phyloP scores from a whole-genome alignment of 1,284 basidiomycete species.

The Puccinia polysora region DNA sequence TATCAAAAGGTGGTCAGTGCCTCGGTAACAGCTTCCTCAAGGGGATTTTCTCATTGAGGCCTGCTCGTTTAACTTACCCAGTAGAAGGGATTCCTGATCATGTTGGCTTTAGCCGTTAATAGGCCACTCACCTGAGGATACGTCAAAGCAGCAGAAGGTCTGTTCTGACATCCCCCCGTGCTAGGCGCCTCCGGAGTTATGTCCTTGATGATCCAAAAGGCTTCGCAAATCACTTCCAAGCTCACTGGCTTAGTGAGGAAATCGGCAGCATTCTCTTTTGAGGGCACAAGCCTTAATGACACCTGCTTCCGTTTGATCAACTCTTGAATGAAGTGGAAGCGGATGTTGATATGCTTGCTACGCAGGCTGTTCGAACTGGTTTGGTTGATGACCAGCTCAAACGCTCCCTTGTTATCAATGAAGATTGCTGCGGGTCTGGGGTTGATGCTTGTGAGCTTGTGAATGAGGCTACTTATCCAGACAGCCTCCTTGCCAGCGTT shows the following conservation, averaged over 20 bases:
- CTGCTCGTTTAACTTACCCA: no score
- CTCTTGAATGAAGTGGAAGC: neutral
- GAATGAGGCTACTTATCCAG: neutral
- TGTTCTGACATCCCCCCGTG: no score
- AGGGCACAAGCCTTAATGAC: neutral
- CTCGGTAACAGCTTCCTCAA: no score
- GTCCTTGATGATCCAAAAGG: no score
- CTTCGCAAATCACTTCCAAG: no score
- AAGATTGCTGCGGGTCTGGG: neutral
- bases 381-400: neutral
- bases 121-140: no score
- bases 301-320: neutral
- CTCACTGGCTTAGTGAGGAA: neutral
- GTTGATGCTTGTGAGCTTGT: neutral
- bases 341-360: neutral
- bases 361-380: neutral
- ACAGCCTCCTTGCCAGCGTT: neutral
- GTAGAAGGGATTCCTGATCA: no score
- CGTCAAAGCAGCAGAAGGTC: no score
- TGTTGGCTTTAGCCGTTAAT: no score
- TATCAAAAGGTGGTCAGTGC: no score
- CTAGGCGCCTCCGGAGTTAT: no score
- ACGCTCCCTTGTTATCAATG: neutral
- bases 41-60: no score
- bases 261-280: neutral